phyloP scores from a whole-genome alignment of 2,329 filamentous ascomycete genomes.

The Sclerotinia glacialis region DNA sequence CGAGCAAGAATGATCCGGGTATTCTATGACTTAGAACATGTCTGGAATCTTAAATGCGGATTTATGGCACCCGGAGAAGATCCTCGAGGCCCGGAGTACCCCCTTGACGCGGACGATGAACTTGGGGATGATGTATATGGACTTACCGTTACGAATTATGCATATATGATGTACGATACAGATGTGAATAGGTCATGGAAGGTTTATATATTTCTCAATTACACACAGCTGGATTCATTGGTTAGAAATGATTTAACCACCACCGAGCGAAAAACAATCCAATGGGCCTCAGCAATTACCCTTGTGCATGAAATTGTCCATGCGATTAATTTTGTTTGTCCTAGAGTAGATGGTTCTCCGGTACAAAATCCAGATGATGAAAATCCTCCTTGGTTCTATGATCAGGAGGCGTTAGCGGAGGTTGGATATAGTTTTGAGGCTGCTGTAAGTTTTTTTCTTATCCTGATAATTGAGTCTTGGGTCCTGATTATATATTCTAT shows the following conservation, averaged over 20 bases:
- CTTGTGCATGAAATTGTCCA: conserved; percentile 27
- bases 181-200: not conserved
- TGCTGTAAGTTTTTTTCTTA: conserved; percentile 18
- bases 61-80: conserved; percentile 24
- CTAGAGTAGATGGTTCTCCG: not conserved
- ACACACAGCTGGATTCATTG: conserved; percentile 12
- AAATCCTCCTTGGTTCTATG: conserved; percentile 25
- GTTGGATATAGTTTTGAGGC: conserved; percentile 28
- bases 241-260: conserved; percentile 21
- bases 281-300: conserved; percentile 25
- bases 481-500: not conserved
- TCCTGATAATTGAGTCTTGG: not conserved
- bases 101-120: not conserved
- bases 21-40: not conserved
- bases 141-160: conserved; percentile 16
- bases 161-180: conserved; percentile 14
- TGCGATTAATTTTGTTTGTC: conserved; percentile 18
- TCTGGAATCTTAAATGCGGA: conserved; percentile 16
- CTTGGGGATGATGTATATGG: not conserved
- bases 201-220: conserved; percentile 22
- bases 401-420: conserved; percentile 26
- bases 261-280: not conserved
- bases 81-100: conserved; percentile 12
- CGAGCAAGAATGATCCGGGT: not conserved
- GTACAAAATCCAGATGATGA: not conserved